These are phyloP conservation scores for Schoenoplectus tabernaemontani DNA, from an alignment of 202 grass and related monocot genomes.

Conservation along the genomic window DNA sequence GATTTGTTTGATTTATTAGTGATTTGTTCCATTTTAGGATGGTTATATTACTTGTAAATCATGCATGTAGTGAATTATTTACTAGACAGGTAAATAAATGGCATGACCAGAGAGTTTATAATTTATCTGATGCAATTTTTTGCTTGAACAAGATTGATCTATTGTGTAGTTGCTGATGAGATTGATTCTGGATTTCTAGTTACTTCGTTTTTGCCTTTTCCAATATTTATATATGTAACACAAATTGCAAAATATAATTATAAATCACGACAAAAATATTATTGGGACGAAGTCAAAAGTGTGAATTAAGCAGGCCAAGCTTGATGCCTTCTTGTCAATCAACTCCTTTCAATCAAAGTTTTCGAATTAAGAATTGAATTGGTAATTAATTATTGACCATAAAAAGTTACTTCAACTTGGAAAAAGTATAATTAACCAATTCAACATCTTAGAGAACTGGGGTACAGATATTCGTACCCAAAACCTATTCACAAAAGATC, in stretches of 20 bases:
- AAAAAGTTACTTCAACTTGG: not conserved
- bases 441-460: not conserved
- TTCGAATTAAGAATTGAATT: not conserved
- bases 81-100: not conserved
- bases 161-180: not conserved
- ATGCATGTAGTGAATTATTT: not conserved
- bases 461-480: not conserved
- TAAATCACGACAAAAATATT: not conserved
- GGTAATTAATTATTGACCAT: not conserved
- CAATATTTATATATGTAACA: not conserved
- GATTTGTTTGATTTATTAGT: conserved; percentile 14
- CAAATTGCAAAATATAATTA: not conserved
- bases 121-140: not conserved
- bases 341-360: not conserved
- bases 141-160: not conserved
- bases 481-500: not conserved
- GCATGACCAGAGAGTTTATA: not conserved
- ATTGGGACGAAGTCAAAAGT: not conserved
- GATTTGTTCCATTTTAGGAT: conserved; percentile 1
- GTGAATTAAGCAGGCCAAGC: not conserved
- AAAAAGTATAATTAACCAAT: not conserved
- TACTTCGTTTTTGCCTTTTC: not conserved
- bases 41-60: conserved; percentile 3
- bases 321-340: not conserved
- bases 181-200: not conserved